Evolutionary conservation across 805 yeast genomes (phyloP).

Genomic region (Candida patagonica): DNA sequence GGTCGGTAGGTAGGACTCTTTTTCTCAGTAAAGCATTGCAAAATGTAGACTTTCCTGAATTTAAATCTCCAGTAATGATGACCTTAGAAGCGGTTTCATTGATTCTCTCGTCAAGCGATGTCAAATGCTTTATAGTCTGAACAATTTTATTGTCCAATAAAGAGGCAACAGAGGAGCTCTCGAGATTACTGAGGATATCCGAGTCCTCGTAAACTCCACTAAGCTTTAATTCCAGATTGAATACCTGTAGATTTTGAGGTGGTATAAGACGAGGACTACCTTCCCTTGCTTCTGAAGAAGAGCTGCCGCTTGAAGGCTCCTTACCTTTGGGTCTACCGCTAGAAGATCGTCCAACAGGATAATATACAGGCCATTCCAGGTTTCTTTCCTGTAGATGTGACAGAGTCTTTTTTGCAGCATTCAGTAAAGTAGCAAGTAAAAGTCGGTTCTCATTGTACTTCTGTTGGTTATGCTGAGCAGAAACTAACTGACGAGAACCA

Average conservation of each 20-base stretch:
- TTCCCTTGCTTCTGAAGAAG: slow-evolving; percentile 1
- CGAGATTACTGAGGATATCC: slow-evolving; percentile 46
- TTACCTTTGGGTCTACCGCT: slow-evolving; percentile 1
- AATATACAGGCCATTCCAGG: slow-evolving; percentile 24
- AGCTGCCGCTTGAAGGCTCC: not conserved
- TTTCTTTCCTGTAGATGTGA: slow-evolving; percentile 23
- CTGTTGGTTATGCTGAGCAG: slow-evolving; percentile 58
- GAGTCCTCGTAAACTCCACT: slow-evolving; percentile 29
- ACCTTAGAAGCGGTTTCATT: slow-evolving; percentile 91
- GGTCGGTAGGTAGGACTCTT: slow-evolving; percentile 83
- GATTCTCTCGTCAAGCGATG: slow-evolving; percentile 67
- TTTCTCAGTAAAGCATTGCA: slow-evolving; percentile 83
- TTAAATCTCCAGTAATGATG: slow-evolving; percentile 91
- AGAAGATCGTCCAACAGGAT: slow-evolving; percentile 16
- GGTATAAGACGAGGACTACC: slow-evolving; percentile 13
- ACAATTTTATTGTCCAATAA: slow-evolving; percentile 59
- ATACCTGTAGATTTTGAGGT: slow-evolving; percentile 42
- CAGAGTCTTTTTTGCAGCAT: slow-evolving; percentile 21
- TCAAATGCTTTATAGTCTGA: slow-evolving; percentile 58
- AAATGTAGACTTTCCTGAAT: slow-evolving; percentile 92
- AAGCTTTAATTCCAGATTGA: slow-evolving; percentile 53
- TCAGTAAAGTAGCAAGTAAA: slow-evolving; percentile 43
- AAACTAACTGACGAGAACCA: slow-evolving; percentile 28
- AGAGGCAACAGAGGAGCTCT: slow-evolving; percentile 58
- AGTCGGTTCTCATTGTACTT: slow-evolving; percentile 67